Percentiles rank a stretch among this genome's conserved stretches.
Conservation (phyloP, 805 yeast species). For the Starmerella floris region DNA sequence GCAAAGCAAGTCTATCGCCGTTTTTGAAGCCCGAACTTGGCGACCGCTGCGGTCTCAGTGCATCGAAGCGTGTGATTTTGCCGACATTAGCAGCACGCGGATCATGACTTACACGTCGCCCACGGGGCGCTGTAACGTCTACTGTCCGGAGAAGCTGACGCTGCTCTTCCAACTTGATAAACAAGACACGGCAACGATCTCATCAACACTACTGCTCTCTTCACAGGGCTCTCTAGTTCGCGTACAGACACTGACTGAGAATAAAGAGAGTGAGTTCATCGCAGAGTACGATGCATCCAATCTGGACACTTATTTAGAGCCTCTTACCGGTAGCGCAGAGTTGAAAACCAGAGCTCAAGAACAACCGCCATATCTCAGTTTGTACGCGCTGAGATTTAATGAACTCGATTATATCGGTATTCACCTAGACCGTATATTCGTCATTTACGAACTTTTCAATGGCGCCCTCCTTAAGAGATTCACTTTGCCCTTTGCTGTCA, state of each 20-base stretch:
- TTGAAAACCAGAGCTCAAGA: neutral
- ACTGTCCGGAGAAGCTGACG: neutral
- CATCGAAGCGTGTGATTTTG: conserved; percentile 2
- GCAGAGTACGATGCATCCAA: neutral
- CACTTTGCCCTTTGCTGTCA: conserved; percentile 14
- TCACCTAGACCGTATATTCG: conserved; percentile 12
- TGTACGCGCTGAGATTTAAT: conserved; percentile 6
- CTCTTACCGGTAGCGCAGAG: neutral
- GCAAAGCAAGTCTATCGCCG: conserved; percentile 3
- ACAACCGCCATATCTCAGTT: neutral
- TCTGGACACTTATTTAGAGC: neutral
- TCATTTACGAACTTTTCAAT: conserved; percentile 13
- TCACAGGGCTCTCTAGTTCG: neutral
- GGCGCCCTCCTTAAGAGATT: conserved; percentile 10
- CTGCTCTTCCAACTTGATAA: neutral
- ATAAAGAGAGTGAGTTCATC: too few species aligned
- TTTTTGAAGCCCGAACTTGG: conserved; percentile 2
- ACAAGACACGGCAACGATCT: neutral
- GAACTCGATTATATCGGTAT: conserved; percentile 27
- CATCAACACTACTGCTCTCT: neutral
- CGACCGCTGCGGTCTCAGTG: neutral
- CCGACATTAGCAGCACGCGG: conserved; percentile 5
- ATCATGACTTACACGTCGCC: conserved; percentile 2
- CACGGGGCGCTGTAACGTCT: neutral
- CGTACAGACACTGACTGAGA: neutral